A percentile compares a stretch with the other conserved stretches of the same genome.
These are phyloP conservation scores for Tremellales sp. DNA, from an alignment of 1,284 basidiomycete species.

Conservation along the genomic window DNA sequence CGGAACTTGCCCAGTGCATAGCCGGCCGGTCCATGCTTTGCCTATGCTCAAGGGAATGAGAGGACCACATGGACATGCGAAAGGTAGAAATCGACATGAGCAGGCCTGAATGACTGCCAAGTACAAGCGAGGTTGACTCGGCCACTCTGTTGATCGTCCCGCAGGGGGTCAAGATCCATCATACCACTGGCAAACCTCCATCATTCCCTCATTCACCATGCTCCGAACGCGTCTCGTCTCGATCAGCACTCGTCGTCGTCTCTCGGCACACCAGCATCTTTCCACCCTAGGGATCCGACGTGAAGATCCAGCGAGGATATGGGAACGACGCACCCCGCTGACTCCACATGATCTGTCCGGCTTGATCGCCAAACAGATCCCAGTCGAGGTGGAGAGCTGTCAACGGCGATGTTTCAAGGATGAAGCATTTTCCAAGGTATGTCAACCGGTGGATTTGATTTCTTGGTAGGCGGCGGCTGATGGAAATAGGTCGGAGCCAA, in stretches of 20 bases:
- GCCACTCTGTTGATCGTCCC: too few relatives aligned
- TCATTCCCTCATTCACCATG: slow-evolving; percentile 24
- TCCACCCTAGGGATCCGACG: slow-evolving; percentile 62
- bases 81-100: too few relatives aligned
- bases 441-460: slow-evolving; percentile 17
- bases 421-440: slow-evolving; percentile 63
- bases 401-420: slow-evolving; percentile 67
- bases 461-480: not conserved
- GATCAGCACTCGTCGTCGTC: not conserved
- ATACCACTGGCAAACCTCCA: too few relatives aligned
- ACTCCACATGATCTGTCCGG: slow-evolving; percentile 64
- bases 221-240: slow-evolving; percentile 10
- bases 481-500: slow-evolving; percentile 66
- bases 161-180: too few relatives aligned
- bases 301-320: slow-evolving; percentile 73
- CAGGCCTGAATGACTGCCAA: too few relatives aligned
- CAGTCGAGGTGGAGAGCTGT: slow-evolving; percentile 71
- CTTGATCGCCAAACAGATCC: slow-evolving; percentile 51
- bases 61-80: too few relatives aligned
- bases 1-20: too few relatives aligned
- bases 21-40: too few relatives aligned
- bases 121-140: too few relatives aligned
- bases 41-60: too few relatives aligned
- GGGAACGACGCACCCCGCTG: slow-evolving; percentile 81
- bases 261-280: slow-evolving; percentile 10